Evolutionary conservation across 1,284 basidiomycete species (phyloP).

Genomic region (Fomitiporia mediterranea): DNA sequence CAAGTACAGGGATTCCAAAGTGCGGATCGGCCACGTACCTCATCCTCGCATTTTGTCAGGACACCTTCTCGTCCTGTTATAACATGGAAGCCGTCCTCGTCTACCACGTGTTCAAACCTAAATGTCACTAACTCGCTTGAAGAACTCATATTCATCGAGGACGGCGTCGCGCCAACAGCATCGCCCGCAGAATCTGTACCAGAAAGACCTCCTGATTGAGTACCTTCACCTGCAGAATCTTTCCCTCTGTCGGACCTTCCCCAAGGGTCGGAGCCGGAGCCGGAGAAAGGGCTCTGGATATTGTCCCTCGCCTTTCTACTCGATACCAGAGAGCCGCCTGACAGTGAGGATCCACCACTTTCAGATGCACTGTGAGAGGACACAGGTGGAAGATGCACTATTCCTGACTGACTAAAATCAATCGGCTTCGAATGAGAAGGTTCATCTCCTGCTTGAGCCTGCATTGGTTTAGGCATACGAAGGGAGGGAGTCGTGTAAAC

Average conservation of each 20-base stretch:
- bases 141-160: constrained; percentile 5
- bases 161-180: not conserved
- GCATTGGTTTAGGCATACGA: constrained; percentile 11
- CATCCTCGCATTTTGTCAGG: constrained; percentile 73
- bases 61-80: constrained; percentile 71
- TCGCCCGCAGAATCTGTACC: constrained; percentile 16
- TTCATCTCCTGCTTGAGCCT: not conserved
- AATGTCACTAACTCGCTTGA: constrained; percentile 43
- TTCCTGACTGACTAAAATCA: constrained; percentile 43
- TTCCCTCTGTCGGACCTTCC: not conserved
- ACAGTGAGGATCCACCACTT: constrained; percentile 9
- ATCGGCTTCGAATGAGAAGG: constrained; percentile 24
- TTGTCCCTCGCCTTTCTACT: not conserved
- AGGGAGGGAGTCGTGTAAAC: constrained; percentile 13
- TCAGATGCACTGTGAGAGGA: constrained; percentile 22
- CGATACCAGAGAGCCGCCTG: constrained; percentile 9
- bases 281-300: constrained; percentile 3
- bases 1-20: not conserved
- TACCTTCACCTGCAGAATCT: not conserved
- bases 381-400: constrained; percentile 47
- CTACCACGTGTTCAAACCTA: constrained; percentile 65
- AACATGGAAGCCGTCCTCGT: constrained; percentile 70
- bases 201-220: not conserved
- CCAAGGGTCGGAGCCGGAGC: constrained; percentile 9
- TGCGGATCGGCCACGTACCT: constrained; percentile 40